Base-by-base conservation (phyloP, 2,329 filamentous ascomycete species). In the Cryphonectria japonica region DNA sequence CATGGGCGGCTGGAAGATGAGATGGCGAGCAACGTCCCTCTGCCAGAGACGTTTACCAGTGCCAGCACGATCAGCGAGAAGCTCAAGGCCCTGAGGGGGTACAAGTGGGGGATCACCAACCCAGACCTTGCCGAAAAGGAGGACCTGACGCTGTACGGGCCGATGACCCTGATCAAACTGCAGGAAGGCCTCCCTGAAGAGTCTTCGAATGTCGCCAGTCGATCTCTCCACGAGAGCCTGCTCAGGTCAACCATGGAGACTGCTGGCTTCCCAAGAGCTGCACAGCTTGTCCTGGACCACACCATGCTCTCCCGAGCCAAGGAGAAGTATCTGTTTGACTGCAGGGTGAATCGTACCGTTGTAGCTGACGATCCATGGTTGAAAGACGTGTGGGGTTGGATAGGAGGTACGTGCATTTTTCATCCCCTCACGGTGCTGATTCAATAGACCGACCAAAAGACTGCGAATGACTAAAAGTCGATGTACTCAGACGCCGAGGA, bases 381-480 rank as follows among this genome's bases (percentile, higher is more conserved):
- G n/a, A 86, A 89, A 70, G 91, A 92, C 69, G 83, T 93, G n/a
- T 97, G 93, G 93, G 87, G 89, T 63, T 93, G 92, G 85, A 85
- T 95, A 64, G 85, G 87, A 71, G 89, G 92, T 89, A 77, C 77
- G 83, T 85, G 16, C 46, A 5, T n/a, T 59, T 6, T 32, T 59
- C 8, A 54, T 32, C 67, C 9, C 60, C 11, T 14, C 52, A 9
- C 67, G 46, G 19, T 64, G 54, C 26, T 41, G 14, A 52, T 43
- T 26, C 11, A 9, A 60, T 70, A 63, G 26, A 65, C 74, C 78
- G 50, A 77, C 60, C 64, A 62, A 57, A 73, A 2, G n/a, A 11
- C 3, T 62, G 32, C 6, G 26, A 14, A 60, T 26, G 57, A 39
- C 37, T 39, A 39, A 39, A 34, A 34, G 7, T 16, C 13, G 2